Evolutionary conservation across 2,329 filamentous ascomycete genomes (phyloP).

Genomic region (Pseudocercospora fijiensis): DNA sequence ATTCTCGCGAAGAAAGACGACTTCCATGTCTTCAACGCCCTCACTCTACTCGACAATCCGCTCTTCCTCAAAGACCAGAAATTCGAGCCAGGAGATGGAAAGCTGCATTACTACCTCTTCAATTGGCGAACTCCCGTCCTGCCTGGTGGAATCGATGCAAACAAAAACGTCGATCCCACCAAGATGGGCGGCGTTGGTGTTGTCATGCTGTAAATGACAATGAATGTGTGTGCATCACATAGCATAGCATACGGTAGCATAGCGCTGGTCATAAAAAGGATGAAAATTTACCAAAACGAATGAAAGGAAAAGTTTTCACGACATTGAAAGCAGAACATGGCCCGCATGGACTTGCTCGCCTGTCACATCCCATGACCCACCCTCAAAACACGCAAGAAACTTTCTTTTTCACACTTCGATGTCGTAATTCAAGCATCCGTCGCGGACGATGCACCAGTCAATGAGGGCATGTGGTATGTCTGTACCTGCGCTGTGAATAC

Average conservation of each 20-base stretch:
- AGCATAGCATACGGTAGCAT: not conserved
- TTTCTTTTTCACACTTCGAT: too few relatives aligned
- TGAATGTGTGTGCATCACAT: not conserved
- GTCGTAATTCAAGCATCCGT: too few relatives aligned
- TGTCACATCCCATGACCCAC: too few relatives aligned
- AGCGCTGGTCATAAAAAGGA: not conserved
- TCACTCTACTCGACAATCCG: slow-evolving; percentile 90
- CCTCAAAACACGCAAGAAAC: too few relatives aligned
- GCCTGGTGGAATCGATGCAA: slow-evolving; percentile 76
- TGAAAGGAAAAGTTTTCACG: not conserved
- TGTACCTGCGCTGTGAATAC: too few relatives aligned
- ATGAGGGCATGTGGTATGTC: too few relatives aligned
- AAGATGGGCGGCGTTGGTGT: slow-evolving; percentile 84
- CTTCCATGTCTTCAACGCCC: slow-evolving; percentile 95
- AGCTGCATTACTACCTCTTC: slow-evolving; percentile 95
- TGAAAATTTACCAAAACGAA: too few relatives aligned
- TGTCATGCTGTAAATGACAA: slow-evolving; percentile 65
- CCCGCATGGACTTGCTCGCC: too few relatives aligned
- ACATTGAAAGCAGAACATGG: too few relatives aligned
- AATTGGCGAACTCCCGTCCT: slow-evolving; percentile 92
- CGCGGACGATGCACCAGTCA: too few relatives aligned
- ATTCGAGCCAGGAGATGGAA: slow-evolving; percentile 90
- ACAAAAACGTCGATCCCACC: slow-evolving; percentile 73
- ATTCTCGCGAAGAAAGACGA: slow-evolving; percentile 79
- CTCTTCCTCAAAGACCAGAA: slow-evolving; percentile 92